These are phyloP conservation scores for Mycena maculata DNA, from an alignment of 768 basidiomycete species.

Conservation along the genomic window DNA sequence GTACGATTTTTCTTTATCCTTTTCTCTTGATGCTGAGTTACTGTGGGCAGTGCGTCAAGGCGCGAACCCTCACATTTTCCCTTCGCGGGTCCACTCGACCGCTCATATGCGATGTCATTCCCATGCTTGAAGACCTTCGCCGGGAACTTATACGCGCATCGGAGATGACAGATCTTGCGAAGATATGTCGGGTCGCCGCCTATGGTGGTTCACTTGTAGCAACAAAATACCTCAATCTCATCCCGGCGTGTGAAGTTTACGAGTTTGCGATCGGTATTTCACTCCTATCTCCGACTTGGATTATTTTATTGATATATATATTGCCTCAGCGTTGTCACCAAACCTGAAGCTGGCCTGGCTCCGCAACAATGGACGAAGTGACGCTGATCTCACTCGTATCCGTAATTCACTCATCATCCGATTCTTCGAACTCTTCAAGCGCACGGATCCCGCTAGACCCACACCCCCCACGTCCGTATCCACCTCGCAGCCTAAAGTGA, in stretches of 20 bases:
- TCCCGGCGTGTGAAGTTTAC: conserved; percentile 14
- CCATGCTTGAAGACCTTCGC: conserved; percentile 11
- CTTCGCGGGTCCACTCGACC: conserved; percentile 6
- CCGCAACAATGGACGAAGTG: neutral
- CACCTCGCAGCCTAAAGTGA: too few relatives aligned
- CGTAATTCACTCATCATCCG: neutral
- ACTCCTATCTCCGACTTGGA: neutral
- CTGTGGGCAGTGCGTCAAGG: conserved; percentile 3
- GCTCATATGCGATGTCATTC: conserved; percentile 23
- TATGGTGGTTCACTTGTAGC: conserved; percentile 14
- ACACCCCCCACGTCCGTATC: too few relatives aligned
- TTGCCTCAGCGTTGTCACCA: neutral
- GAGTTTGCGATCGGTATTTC: conserved; percentile 16
- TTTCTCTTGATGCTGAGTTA: neutral
- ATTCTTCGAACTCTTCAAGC: conserved; percentile 13
- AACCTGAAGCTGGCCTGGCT: conserved; percentile 17
- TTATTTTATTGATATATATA: neutral
- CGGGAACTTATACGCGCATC: conserved; percentile 1
- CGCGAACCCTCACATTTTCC: conserved; percentile 9
- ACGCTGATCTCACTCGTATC: conserved; percentile 13
- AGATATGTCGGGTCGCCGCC: conserved; percentile 23
- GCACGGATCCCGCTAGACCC: too few relatives aligned
- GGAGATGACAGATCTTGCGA: neutral
- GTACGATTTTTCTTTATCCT: neutral
- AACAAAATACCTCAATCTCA: conserved; percentile 5